Base-by-base conservation (phyloP, 495 filamentous ascomycete genomes). In the Xylaria bambusicola region DNA sequence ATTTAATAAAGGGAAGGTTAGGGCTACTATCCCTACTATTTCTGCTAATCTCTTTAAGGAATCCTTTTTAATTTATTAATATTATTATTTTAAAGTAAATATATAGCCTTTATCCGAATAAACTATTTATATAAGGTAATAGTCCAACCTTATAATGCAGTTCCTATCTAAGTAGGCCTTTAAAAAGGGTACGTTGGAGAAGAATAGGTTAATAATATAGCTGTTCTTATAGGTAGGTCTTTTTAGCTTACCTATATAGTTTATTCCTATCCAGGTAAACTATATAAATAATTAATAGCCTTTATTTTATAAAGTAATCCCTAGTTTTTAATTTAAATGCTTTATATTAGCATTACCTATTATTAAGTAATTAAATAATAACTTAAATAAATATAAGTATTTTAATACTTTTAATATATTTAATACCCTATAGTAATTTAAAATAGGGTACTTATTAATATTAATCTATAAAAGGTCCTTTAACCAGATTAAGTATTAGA, bases 371-470 rank as follows among this genome's bases (percentile, higher is more conserved):
- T 21, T 46, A 21, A 21, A 46, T 46, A 46, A 26, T 5, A 12
- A n/a, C 15, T 46, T 46, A 21, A 46, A 13, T 13, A 46, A 6
- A 26, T 26, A 46, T 6, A 46, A 5, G 15, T 20, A 46, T 20
- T 46, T 5, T 21, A 46, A 46, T 21, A 46, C 13, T 46, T 46
- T 21, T 2, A 21, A 21, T 6, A 46, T 20, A 8, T 21, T 8
- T 21, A 46, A 26, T 46, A 13, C 17, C 23, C 23, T 46, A 46
- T 46, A 46, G 15, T 46, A 46, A 26, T 46, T 46, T 46, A 46
- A 26, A 10, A 46, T 21, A 20, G 15, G 9, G 23, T 21, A 46
- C 2, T 13, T 46, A 21, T 46, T 46, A 21, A 46, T 46, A 46
- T 46, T 46, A 8, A 46, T 46, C 23, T 46, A 46, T 46, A 46